Conservation (phyloP, 2,329 filamentous ascomycete species). For the Fusarium transvaalense region DNA sequence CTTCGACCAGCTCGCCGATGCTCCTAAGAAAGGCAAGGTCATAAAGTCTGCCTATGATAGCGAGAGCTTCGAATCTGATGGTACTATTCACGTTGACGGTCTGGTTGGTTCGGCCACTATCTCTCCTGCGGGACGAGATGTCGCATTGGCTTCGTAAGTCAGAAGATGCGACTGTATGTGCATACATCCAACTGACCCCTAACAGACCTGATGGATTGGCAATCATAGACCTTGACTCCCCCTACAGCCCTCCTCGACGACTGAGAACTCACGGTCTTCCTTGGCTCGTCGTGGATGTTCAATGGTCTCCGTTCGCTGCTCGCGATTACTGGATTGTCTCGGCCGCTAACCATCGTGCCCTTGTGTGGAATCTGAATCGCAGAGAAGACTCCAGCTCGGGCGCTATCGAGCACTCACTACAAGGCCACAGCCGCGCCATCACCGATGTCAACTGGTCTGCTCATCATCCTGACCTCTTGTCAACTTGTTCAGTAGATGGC, state of each 20-base stretch:
- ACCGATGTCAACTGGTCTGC: constrained; percentile 98
- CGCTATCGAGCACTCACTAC: constrained; percentile 86
- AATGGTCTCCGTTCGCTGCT: constrained; percentile 94
- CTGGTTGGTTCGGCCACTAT: constrained; percentile 91
- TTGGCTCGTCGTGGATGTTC: constrained; percentile 96
- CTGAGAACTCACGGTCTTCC: constrained; percentile 84
- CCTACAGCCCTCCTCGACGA: constrained; percentile 86
- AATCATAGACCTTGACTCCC: constrained; percentile 91
- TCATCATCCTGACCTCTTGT: constrained; percentile 88
- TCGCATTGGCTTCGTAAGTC: constrained; percentile 83
- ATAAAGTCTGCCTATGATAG: constrained; percentile 83
- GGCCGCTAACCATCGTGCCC: constrained; percentile 92
- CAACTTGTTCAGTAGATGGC: constrained; percentile 92
- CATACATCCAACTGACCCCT: constrained; percentile 9
- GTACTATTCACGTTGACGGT: constrained; percentile 85
- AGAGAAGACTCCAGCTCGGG: constrained; percentile 77
- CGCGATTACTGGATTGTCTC: constrained; percentile 95
- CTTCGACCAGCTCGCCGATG: constrained; percentile 60
- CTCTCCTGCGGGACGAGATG: constrained; percentile 89
- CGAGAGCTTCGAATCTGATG: constrained; percentile 86
- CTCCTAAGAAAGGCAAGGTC: constrained; percentile 67
- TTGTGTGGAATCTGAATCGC: constrained; percentile 92
- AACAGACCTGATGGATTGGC: constrained; percentile 82
- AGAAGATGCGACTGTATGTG: constrained; percentile 11
- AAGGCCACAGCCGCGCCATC: constrained; percentile 86